These are phyloP conservation scores for Chloropicon primus DNA, from an alignment of 139 green algal species.

Conservation along the genomic window DNA sequence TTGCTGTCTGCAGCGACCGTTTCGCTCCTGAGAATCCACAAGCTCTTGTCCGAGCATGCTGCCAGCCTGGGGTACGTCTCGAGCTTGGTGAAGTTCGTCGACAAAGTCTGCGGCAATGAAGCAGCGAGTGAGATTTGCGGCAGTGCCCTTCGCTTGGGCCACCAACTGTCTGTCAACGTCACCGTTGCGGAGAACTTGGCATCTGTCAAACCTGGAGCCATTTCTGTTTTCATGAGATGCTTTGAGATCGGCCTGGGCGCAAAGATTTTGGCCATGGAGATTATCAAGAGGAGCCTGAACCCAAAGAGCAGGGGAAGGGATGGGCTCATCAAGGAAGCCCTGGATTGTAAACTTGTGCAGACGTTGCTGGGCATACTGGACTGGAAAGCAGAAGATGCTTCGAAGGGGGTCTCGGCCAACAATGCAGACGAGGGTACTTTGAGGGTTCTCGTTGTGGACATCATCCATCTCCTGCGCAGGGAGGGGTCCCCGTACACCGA, in stretches of 20 bases:
- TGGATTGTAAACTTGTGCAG: conserved; percentile 28
- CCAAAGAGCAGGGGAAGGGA: conserved; percentile 40
- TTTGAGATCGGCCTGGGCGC: neutral
- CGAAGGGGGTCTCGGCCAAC: neutral
- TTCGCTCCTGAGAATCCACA: conserved; percentile 44
- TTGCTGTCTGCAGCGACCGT: conserved; percentile 53
- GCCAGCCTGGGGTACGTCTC: conserved; percentile 44
- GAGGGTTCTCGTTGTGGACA: conserved; percentile 57
- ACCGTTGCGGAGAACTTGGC: neutral
- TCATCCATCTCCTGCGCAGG: conserved; percentile 46
- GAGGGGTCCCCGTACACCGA: neutral
- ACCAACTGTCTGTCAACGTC: neutral
- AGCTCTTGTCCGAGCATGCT: conserved; percentile 45
- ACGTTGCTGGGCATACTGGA: conserved; percentile 52
- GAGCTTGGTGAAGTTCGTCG: conserved; percentile 38
- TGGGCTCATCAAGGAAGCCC: conserved; percentile 38
- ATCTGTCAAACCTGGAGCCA: neutral
- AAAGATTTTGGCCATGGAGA: conserved; percentile 54
- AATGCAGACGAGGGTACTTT: conserved; percentile 38
- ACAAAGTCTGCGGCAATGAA: neutral
- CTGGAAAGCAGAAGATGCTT: conserved; percentile 31
- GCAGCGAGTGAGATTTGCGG: neutral
- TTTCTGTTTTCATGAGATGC: neutral
- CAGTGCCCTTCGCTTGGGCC: neutral
- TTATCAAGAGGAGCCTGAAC: conserved; percentile 45